Evolutionary conservation across 345 rosid genomes (phyloP).

Genomic region (Anastatica hierochuntica): DNA sequence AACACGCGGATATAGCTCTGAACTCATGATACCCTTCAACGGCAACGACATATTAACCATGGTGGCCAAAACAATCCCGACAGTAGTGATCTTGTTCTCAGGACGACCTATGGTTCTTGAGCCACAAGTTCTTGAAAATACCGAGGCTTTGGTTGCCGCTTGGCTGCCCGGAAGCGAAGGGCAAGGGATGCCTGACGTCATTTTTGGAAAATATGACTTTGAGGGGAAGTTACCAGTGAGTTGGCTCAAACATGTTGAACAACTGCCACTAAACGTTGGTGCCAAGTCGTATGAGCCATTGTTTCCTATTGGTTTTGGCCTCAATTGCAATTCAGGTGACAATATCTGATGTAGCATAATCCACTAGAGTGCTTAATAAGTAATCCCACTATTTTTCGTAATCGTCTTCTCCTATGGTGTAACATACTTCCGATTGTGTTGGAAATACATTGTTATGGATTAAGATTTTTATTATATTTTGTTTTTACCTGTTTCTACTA

Average conservation of each 20-base stretch:
- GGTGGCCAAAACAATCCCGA: constrained; percentile 57
- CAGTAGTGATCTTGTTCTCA: constrained; percentile 50
- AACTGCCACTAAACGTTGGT: constrained; percentile 37
- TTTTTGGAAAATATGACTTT: constrained; percentile 28
- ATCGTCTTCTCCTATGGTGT: too few relatives aligned
- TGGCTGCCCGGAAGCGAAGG: constrained; percentile 33
- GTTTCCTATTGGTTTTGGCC: constrained; percentile 67
- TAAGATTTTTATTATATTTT: too few relatives aligned
- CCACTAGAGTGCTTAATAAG: too few relatives aligned
- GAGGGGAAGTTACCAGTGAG: constrained; percentile 27
- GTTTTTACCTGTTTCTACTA: too few relatives aligned
- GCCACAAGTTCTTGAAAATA: constrained; percentile 43
- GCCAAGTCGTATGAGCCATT: constrained; percentile 47
- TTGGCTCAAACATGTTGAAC: constrained; percentile 30
- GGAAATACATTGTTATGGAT: too few relatives aligned
- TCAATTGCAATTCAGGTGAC: too few relatives aligned
- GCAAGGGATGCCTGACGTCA: constrained; percentile 22
- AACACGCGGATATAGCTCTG: constrained; percentile 38
- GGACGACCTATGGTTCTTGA: constrained; percentile 71
- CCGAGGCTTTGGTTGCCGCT: constrained; percentile 44
- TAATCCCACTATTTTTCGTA: too few relatives aligned
- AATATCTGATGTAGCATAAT: too few relatives aligned
- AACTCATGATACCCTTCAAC: constrained; percentile 49
- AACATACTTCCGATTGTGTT: too few relatives aligned
- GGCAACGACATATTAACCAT: constrained; percentile 41